A percentile compares a stretch with the other conserved stretches of the same genome.
Conservation (phyloP, 1,284 basidiomycete species). For the Ganoderma leucocontextum region DNA sequence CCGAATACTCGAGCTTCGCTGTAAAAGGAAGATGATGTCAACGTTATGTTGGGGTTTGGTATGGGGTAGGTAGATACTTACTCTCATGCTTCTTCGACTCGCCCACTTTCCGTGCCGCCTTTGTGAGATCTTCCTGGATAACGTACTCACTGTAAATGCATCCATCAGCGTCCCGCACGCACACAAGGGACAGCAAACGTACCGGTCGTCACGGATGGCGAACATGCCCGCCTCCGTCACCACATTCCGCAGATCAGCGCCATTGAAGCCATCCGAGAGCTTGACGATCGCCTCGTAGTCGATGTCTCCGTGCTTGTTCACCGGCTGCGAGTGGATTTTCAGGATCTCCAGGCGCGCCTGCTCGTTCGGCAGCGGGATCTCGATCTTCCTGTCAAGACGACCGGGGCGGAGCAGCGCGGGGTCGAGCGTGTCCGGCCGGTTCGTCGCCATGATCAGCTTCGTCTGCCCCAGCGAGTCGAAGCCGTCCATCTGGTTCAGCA, state of each 20-base stretch:
- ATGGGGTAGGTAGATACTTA: conserved; percentile 46
- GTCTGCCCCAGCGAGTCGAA: conserved; percentile 97
- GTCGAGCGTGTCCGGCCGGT: conserved; percentile 96
- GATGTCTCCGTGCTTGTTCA: conserved; percentile 95
- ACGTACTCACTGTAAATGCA: conserved; percentile 76
- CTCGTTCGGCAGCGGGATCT: conserved; percentile 98
- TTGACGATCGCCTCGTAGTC: conserved; percentile 98
- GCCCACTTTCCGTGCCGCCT: conserved; percentile 96
- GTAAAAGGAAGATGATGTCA: conserved; percentile 22
- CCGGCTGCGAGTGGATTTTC: conserved; percentile 95
- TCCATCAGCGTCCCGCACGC: not conserved
- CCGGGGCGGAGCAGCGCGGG: conserved; percentile 97
- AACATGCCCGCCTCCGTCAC: conserved; percentile 99
- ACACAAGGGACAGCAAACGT: conserved; percentile 31
- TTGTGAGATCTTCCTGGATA: conserved; percentile 95
- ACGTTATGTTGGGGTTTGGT: conserved; percentile 1
- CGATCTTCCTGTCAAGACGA: conserved; percentile 97
- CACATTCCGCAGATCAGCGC: conserved; percentile 95
- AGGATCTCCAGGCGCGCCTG: conserved; percentile 95
- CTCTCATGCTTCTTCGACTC: conserved; percentile 98
- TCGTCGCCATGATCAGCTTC: conserved; percentile 99
- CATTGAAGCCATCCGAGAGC: conserved; percentile 94
- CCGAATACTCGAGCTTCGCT: conserved; percentile 71
- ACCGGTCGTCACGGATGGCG: conserved; percentile 95
- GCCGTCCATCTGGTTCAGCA: conserved; percentile 99